Percentiles rank a stretch among this genome's conserved stretches.
Conservation (phyloP, 495 filamentous ascomycete species). For the Ramalina intermedia region DNA sequence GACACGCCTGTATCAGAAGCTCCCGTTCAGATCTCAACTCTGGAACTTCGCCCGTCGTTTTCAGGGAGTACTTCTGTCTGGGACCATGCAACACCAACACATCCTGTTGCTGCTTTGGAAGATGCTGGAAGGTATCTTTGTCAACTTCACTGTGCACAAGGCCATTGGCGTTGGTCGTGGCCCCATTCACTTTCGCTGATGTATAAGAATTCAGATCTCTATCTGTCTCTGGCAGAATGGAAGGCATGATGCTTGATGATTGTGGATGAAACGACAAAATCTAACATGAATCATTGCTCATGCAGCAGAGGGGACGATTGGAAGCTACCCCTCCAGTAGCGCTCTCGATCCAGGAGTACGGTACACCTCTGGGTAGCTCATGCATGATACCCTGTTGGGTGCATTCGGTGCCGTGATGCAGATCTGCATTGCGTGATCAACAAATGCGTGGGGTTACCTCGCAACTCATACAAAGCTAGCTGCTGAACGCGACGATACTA, state of each 20-base stretch:
- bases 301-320: too few species aligned
- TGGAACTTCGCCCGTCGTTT: conserved; percentile 7
- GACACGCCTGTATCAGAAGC: conserved; percentile 8
- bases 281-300: not conserved
- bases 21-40: conserved; percentile 7
- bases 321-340: too few species aligned
- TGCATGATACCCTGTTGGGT: too few species aligned
- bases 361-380: too few species aligned
- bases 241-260: conserved; percentile 1
- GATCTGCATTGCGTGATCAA: not conserved
- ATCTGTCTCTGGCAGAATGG: conserved; percentile 2
- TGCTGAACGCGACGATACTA: too few species aligned
- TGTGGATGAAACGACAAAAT: not conserved
- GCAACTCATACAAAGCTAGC: too few species aligned
- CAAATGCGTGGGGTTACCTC: not conserved
- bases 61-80: conserved; percentile 24
- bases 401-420: not conserved
- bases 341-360: too few species aligned
- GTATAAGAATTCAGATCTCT: conserved; percentile 4
- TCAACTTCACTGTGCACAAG: conserved; percentile 3
- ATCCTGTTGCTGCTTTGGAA: conserved; percentile 22
- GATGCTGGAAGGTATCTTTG: conserved; percentile 4
- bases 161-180: conserved; percentile 8
- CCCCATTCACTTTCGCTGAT: not conserved
- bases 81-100: conserved; percentile 30